Evolutionary conservation across 305 asterid genomes (phyloP).

Genomic region (Striga hermonthica): DNA sequence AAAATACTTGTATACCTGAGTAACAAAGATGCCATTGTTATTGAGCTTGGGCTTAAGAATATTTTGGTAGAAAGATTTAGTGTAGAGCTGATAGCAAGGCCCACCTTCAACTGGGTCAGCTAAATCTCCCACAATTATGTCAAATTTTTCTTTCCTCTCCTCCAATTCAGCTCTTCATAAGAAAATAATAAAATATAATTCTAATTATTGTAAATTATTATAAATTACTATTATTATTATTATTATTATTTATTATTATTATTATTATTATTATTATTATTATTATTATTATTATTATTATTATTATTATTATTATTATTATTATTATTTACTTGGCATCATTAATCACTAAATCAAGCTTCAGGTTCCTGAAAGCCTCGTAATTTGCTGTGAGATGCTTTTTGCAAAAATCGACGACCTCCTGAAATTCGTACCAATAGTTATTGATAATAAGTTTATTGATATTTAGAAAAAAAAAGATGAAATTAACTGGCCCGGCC

Average conservation of each 20-base stretch:
- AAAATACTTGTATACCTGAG: slow-evolving; percentile 63
- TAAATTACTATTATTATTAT: not conserved
- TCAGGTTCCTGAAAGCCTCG: slow-evolving; percentile 68
- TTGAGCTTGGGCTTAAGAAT: slow-evolving; percentile 82
- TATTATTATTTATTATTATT: not conserved
- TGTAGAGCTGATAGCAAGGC: slow-evolving; percentile 90
- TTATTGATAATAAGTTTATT: too few species aligned
- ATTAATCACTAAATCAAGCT: slow-evolving; percentile 84
- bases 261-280: too few species aligned
- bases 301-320: not conserved
- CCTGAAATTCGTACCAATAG: slow-evolving; percentile 40
- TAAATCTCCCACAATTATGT: slow-evolving; percentile 85
- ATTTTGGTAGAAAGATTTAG: slow-evolving; percentile 79
- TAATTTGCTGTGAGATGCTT: slow-evolving; percentile 78
- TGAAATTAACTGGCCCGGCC: too few species aligned
- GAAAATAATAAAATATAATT: not conserved
- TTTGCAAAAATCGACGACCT: slow-evolving; percentile 87
- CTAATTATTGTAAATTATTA: too few species aligned
- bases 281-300: too few species aligned
- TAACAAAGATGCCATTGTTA: slow-evolving; percentile 71
- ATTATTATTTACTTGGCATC: slow-evolving; percentile 70
- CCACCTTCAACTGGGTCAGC: slow-evolving; percentile 99
- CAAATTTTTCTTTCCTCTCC: slow-evolving; percentile 68
- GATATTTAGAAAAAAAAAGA: too few species aligned
- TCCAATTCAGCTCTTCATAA: slow-evolving; percentile 69